phyloP scores from a whole-genome alignment of 345 rosid genomes.

The Microcos paniculata region DNA sequence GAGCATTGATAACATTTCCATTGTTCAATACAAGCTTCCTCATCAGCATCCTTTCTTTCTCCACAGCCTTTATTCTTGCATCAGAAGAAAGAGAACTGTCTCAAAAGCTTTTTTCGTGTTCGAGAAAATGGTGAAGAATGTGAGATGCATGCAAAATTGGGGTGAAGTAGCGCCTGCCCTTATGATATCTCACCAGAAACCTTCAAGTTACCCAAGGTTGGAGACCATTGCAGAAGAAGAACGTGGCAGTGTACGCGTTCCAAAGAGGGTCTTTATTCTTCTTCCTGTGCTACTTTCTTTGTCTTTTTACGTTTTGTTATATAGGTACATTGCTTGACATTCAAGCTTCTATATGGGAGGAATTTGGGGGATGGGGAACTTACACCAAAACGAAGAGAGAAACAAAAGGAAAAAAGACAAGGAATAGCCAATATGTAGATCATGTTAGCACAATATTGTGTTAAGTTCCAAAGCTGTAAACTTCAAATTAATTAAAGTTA shows the following conservation, averaged over 20 bases:
- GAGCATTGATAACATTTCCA: too few relatives aligned
- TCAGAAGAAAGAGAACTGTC: background rate
- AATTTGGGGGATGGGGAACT: background rate
- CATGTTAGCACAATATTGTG: background rate
- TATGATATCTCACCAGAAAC: slow-evolving; percentile 28
- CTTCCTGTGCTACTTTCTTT: slow-evolving; percentile 40
- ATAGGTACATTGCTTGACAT: slow-evolving; percentile 20
- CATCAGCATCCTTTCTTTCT: background rate
- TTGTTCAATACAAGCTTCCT: background rate
- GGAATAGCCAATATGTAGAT: background rate
- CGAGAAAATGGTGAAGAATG: slow-evolving; percentile 21
- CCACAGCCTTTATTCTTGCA: background rate
- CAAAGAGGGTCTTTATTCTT: slow-evolving; percentile 34
- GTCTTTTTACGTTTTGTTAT: slow-evolving; percentile 33
- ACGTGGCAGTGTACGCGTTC: slow-evolving; percentile 19
- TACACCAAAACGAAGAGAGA: background rate
- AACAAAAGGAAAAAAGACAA: background rate
- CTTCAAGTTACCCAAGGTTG: slow-evolving; percentile 36
- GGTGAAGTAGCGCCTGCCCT: slow-evolving; percentile 40
- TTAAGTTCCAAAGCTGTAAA: background rate
- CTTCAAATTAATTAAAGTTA: background rate
- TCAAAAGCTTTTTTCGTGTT: background rate
- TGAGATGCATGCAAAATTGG: slow-evolving; percentile 22
- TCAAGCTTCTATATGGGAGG: background rate
- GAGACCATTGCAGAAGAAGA: slow-evolving; percentile 56